phyloP scores from a whole-genome alignment of 1,139 yeast genomes.

The Taiozyma sp. region DNA sequence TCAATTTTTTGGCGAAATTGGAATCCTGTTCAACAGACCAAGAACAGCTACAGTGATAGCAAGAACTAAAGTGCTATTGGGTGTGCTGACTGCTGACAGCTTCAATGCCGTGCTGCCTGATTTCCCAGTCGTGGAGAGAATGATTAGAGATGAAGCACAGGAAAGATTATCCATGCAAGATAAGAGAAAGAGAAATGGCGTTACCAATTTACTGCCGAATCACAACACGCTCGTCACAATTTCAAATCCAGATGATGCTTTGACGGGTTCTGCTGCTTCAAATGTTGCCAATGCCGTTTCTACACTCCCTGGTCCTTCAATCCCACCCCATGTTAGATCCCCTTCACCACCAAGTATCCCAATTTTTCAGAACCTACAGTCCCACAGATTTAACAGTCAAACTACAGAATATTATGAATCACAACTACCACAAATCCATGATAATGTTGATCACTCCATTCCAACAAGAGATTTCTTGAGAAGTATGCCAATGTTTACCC shows the following conservation, averaged over 20 bases:
- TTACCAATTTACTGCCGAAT: slow-evolving; percentile 18
- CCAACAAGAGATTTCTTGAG: slow-evolving; percentile 54
- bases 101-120: slow-evolving; percentile 54
- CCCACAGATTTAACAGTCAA: neutral
- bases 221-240: neutral
- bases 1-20: slow-evolving; percentile 74
- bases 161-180: slow-evolving; percentile 69
- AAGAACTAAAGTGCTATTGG: slow-evolving; percentile 57
- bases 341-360: slow-evolving; percentile 11
- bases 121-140: slow-evolving; percentile 61
- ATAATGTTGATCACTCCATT: slow-evolving; percentile 46
- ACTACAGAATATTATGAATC: neutral
- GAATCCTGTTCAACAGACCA: slow-evolving; percentile 69
- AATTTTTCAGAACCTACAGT: neutral
- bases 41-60: slow-evolving; percentile 81
- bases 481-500: slow-evolving; percentile 52
- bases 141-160: slow-evolving; percentile 75
- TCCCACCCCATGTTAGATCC: slow-evolving; percentile 18
- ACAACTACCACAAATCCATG: slow-evolving; percentile 23
- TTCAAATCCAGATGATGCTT: neutral
- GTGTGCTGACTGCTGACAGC: slow-evolving; percentile 62
- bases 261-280: slow-evolving; percentile 11
- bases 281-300: slow-evolving; percentile 17
- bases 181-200: slow-evolving; percentile 41
- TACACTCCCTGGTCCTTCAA: slow-evolving; percentile 21